Conservation (phyloP, 805 yeast genomes). For the Middelhovenomyces tepae region DNA sequence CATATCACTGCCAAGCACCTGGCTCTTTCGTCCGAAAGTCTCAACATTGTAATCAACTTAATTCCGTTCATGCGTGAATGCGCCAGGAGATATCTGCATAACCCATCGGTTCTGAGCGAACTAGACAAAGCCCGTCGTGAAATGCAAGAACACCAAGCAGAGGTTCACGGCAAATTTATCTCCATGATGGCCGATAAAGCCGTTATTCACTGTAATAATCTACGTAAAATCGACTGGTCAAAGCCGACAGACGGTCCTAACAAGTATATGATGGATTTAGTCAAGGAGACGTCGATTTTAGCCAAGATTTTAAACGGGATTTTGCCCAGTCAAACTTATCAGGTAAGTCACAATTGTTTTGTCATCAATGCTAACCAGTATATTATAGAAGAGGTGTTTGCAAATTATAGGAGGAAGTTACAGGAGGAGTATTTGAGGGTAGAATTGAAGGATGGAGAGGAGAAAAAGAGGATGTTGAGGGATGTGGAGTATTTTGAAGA, state of each 20-base stretch:
- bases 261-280: constrained; percentile 54
- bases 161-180: constrained; percentile 55
- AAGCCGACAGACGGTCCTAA: constrained; percentile 42
- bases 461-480: constrained; percentile 40
- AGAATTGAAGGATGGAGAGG: constrained; percentile 20
- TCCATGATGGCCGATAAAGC: constrained; percentile 63
- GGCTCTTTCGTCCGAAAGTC: constrained; percentile 58
- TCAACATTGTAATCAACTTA: constrained; percentile 38
- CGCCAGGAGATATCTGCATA: constrained; percentile 29
- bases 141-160: constrained; percentile 53
- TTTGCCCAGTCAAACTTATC: constrained; percentile 42
- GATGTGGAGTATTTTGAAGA: constrained; percentile 59
- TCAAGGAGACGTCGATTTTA: constrained; percentile 59
- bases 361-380: too few species aligned
- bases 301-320: constrained; percentile 50
- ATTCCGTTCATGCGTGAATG: constrained; percentile 30
- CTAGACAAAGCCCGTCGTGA: constrained; percentile 34
- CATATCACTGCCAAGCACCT: constrained; percentile 68
- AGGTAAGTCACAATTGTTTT: constrained; percentile 31
- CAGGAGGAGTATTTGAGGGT: constrained; percentile 43
- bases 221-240: constrained; percentile 42
- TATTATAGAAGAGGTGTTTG: constrained; percentile 25
- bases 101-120: constrained; percentile 21
- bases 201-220: constrained; percentile 38
- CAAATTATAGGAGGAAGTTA: constrained; percentile 47